phyloP scores from a whole-genome alignment of 2,329 filamentous ascomycete genomes.

The Diaporthe ilicicola region DNA sequence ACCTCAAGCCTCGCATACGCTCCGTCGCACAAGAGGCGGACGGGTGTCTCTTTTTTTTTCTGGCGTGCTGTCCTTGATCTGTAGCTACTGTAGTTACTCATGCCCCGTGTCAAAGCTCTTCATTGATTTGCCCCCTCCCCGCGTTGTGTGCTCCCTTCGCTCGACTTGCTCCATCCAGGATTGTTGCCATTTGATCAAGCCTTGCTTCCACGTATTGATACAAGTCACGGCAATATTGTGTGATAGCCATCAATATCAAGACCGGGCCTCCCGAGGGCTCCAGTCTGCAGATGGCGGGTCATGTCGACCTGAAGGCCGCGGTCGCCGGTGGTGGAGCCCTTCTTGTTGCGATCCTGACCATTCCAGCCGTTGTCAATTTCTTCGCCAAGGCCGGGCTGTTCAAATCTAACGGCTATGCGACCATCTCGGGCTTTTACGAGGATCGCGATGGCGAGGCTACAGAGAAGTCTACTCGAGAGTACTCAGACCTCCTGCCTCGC shows the following conservation, averaged over 20 bases:
- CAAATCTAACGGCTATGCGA: constrained; percentile 35
- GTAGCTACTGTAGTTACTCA: neutral
- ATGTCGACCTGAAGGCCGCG: constrained; percentile 23
- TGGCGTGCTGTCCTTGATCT: constrained; percentile 3
- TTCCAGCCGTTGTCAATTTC: constrained; percentile 35
- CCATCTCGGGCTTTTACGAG: constrained; percentile 40
- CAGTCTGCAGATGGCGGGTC: constrained; percentile 23
- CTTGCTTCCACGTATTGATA: neutral
- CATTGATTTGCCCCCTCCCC: neutral
- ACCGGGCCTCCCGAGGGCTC: neutral
- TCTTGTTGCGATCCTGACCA: constrained; percentile 32
- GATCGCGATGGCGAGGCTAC: constrained; percentile 45
- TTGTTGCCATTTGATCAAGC: neutral
- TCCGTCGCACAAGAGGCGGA: constrained; percentile 5
- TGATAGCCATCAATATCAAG: neutral
- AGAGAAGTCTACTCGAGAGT: constrained; percentile 43
- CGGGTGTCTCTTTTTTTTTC: neutral
- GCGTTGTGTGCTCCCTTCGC: neutral
- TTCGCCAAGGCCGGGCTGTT: constrained; percentile 25
- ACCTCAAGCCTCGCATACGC: neutral
- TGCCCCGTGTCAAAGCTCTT: neutral
- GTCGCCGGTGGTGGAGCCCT: constrained; percentile 28
- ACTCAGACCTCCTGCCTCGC: constrained; percentile 41
- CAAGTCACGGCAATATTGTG: neutral
- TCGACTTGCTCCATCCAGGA: neutral